Base-by-base conservation (phyloP, 2,329 filamentous ascomycete genomes). In the Myotisia sp. region DNA sequence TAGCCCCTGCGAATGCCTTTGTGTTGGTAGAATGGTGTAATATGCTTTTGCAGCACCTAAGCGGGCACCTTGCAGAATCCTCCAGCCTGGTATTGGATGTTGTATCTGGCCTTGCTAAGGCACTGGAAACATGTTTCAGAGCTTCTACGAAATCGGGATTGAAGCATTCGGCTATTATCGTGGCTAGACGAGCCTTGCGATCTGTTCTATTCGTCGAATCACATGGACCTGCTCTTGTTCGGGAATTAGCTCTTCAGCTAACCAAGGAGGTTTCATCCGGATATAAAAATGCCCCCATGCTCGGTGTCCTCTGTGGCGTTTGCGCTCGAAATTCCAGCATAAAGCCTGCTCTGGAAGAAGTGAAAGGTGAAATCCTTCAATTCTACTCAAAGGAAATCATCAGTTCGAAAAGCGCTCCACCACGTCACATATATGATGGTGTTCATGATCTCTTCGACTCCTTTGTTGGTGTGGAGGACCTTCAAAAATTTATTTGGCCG, bases 21-120 rank as follows among this genome's bases (percentile, higher is more conserved):
- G 83, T 92, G 31, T 65, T 98, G 45, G 69, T 90, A 9, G 83
- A 93, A 56, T 98, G 87, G 87, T 84, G 76, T 55, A 80, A 79
- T 38, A 56, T 87, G 38, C 60, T 94, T 33, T 70, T 93, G 45
- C 76, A 86, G 48, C 68, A 78, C 38, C 65, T 85, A 17, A 71
- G 71, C 20, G 33, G 10, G 52, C 67, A 6, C 55, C 71, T 27
- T 85, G 76, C 77, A 69, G 72, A 33, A 65, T 65, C 48, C 75
- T 76, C 53, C 71, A 72, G 34, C 50, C 66, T 43, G 38, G 53
- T 59, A 26, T 49, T 67, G 42, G 75, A 83, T 21, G 60, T 90
- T 26, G 60, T 92, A 18, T 56, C 71, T 21, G 71, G 78, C 31
- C 67, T 79, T 52, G 81, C 83, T 16, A 74, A 77, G 50, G 72